Conservation (phyloP, 257 asterid species). For the Osmanthus fragrans region DNA sequence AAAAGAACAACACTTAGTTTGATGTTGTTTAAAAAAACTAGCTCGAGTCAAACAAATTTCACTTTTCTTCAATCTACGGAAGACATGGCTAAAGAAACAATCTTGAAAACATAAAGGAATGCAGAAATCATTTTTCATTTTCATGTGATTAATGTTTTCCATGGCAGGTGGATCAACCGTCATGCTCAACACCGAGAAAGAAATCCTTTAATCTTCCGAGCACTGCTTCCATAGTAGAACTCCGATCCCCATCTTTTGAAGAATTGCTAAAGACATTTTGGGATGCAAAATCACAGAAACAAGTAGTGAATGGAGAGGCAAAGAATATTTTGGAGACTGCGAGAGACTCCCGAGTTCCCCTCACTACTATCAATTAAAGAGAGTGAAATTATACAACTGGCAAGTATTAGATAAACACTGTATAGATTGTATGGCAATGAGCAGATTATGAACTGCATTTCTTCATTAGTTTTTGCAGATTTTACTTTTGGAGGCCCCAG, state of each 20-base stretch:
- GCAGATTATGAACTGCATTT: neutral
- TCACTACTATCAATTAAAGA: conserved; percentile 62
- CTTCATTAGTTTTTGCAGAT: neutral
- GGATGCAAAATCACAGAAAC: conserved; percentile 76
- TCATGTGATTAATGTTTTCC: neutral
- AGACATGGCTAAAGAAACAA: no score
- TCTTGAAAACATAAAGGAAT: no score
- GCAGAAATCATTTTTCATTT: neutral
- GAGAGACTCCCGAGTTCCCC: conserved; percentile 81
- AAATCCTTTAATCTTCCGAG: conserved; percentile 74
- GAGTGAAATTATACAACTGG: neutral
- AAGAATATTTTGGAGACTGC: conserved; percentile 63
- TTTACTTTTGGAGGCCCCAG: neutral
- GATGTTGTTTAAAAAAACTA: no score
- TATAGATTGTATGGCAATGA: neutral
- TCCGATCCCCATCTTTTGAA: conserved; percentile 81
- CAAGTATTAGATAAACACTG: neutral
- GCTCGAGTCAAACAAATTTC: no score
- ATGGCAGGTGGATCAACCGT: conserved; percentile 82
- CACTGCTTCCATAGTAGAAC: conserved; percentile 75
- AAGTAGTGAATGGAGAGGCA: conserved; percentile 66
- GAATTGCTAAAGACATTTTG: conserved; percentile 76
- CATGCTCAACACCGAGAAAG: conserved; percentile 80
- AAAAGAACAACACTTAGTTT: no score
- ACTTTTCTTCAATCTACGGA: no score